A percentile compares a stretch with the other conserved stretches of the same genome.
These are phyloP conservation scores for Inonotus obliquus DNA, from an alignment of 1,284 basidiomycete species.

Conservation along the genomic window DNA sequence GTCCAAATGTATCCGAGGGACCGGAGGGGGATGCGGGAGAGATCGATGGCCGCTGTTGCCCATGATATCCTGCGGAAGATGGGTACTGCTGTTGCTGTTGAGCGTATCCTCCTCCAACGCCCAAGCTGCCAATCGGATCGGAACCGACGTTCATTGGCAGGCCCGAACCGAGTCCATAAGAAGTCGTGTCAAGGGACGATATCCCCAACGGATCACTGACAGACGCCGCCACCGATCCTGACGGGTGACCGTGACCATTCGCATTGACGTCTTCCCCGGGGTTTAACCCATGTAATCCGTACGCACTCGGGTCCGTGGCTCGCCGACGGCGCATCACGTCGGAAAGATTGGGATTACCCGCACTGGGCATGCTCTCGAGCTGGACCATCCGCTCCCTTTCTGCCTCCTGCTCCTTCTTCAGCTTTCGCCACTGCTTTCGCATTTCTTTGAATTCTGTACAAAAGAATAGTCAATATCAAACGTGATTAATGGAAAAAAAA, in stretches of 20 bases:
- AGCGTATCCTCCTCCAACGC: constrained; percentile 1
- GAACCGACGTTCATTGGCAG: constrained; percentile 9
- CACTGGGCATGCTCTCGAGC: not conserved
- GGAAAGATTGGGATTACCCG: not conserved
- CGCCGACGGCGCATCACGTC: constrained; percentile 15
- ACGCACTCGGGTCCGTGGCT: constrained; percentile 6
- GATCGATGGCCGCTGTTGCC: constrained; percentile 7
- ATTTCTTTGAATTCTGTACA: constrained; percentile 94
- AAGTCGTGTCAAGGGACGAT: constrained; percentile 2
- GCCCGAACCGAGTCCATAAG: constrained; percentile 6
- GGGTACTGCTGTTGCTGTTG: constrained; percentile 8
- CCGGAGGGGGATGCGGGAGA: constrained; percentile 5
- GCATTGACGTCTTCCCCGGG: not conserved
- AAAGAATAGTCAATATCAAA: constrained; percentile 10
- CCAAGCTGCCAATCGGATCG: constrained; percentile 10
- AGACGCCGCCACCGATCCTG: constrained; percentile 1
- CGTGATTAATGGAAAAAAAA: constrained; percentile 13
- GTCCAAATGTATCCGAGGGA: constrained; percentile 1
- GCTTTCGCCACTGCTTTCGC: constrained; percentile 91
- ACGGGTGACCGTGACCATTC: constrained; percentile 2
- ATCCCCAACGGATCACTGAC: constrained; percentile 9
- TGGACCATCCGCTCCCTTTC: constrained; percentile 11
- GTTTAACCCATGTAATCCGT: constrained; percentile 3
- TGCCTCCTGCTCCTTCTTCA: constrained; percentile 71
- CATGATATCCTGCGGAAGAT: constrained; percentile 1